phyloP scores from a whole-genome alignment of 352 stramenopile species.

The Globisporangium sylvaticum region DNA sequence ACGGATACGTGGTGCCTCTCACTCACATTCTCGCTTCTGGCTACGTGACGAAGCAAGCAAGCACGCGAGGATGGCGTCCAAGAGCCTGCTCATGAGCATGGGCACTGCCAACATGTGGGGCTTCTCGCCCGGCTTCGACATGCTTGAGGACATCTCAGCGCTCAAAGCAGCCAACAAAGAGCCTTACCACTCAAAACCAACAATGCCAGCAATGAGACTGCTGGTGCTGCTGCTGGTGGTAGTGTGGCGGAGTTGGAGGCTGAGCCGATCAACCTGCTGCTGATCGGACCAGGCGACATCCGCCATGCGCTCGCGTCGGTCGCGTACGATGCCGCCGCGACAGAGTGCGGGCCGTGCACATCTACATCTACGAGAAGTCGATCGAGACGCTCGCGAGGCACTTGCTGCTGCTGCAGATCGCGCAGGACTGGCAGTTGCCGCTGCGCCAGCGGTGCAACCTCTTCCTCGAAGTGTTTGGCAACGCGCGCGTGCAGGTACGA shows the following conservation, averaged over 20 bases:
- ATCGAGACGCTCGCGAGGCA: constrained; percentile 86
- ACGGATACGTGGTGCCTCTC: neutral
- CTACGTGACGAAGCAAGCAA: neutral
- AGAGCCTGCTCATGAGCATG: constrained; percentile 68
- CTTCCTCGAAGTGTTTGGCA: constrained; percentile 94
- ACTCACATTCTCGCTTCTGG: neutral
- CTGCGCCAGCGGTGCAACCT: constrained; percentile 85
- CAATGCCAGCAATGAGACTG: neutral
- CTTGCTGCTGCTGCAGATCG: constrained; percentile 86
- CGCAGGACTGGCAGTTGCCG: constrained; percentile 84
- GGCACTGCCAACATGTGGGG: constrained; percentile 86
- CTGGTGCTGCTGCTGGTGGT: constrained; percentile 3
- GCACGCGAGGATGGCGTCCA: constrained; percentile 9
- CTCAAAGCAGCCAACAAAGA: neutral
- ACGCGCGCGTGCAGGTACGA: constrained; percentile 79
- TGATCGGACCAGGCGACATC: constrained; percentile 71
- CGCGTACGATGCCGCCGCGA: constrained; percentile 37
- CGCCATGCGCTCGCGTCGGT: constrained; percentile 67
- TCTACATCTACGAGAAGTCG: constrained; percentile 88
- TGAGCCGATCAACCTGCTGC: constrained; percentile 47
- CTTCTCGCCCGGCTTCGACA: constrained; percentile 76
- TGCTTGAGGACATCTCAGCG: constrained; percentile 23
- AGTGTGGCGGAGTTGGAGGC: neutral
- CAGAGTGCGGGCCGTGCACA: constrained; percentile 47
- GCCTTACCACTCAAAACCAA: too few relatives aligned